phyloP scores from a whole-genome alignment of 2,329 filamentous ascomycete genomes.

The Dactylellina haptotyla region DNA sequence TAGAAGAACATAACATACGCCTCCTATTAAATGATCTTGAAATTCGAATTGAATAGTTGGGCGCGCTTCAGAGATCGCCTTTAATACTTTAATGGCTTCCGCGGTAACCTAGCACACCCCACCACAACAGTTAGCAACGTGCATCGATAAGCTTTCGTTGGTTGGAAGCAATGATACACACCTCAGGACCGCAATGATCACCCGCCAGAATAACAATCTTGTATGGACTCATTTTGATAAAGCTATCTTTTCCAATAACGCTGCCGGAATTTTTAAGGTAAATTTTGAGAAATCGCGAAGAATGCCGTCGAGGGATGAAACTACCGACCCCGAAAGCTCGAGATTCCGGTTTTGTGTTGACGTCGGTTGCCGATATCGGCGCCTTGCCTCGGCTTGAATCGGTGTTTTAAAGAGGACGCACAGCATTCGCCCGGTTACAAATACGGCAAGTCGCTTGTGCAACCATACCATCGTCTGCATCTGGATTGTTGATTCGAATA shows the following conservation, averaged over 20 bases:
- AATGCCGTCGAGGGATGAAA: too few species aligned
- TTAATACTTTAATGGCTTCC: conserved; percentile 86
- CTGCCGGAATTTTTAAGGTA: background rate
- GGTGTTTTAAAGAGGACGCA: conserved; percentile 21
- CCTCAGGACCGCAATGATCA: conserved; percentile 88
- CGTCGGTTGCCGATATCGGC: conserved; percentile 48
- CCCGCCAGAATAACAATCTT: conserved; percentile 58
- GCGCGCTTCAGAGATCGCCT: conserved; percentile 77
- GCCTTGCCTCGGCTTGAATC: conserved; percentile 14
- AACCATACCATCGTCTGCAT: conserved; percentile 5
- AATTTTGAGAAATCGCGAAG: background rate
- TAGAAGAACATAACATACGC: conserved; percentile 78
- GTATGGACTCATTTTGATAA: conserved; percentile 49
- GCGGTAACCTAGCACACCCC: conserved; percentile 72
- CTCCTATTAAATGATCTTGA: conserved; percentile 87
- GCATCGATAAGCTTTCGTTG: background rate
- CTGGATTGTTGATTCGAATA: background rate
- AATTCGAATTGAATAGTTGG: conserved; percentile 84
- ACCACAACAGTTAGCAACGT: too few species aligned
- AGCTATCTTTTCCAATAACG: background rate
- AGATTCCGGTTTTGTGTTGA: conserved; percentile 10
- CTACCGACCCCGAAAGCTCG: background rate
- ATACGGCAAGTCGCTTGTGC: conserved; percentile 34
- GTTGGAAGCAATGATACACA: conserved; percentile 62
- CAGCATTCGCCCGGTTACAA: conserved; percentile 10